Evolutionary conservation across 2,329 filamentous ascomycete species (phyloP).

Genomic region (Penicillium rolfsii): DNA sequence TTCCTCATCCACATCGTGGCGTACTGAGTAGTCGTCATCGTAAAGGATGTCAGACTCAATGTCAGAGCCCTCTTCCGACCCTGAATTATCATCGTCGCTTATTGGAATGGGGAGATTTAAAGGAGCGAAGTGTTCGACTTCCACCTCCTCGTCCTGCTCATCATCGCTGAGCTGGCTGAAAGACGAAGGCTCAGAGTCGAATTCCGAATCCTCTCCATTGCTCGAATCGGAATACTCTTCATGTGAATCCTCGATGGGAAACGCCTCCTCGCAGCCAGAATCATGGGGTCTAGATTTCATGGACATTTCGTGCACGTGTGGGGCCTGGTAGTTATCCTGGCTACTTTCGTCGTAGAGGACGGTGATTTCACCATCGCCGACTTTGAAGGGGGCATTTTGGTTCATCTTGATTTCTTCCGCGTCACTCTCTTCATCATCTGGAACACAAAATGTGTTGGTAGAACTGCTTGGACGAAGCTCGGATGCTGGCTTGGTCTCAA

Average conservation of each 20-base stretch:
- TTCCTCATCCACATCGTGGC: slow-evolving; percentile 7
- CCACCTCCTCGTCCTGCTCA: background rate
- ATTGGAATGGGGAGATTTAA: background rate
- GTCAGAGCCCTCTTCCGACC: background rate
- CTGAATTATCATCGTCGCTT: background rate
- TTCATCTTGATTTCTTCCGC: slow-evolving; percentile 17
- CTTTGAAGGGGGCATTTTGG: background rate
- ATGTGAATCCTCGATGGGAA: slow-evolving; percentile 6
- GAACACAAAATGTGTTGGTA: slow-evolving; percentile 47
- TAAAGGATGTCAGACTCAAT: slow-evolving; percentile 3
- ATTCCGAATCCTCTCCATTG: slow-evolving; percentile 7
- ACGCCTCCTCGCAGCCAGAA: background rate
- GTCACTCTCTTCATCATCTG: slow-evolving; percentile 46
- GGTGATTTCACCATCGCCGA: background rate
- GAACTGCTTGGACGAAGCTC: slow-evolving; percentile 15
- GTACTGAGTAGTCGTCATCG: background rate
- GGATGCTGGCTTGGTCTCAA: background rate
- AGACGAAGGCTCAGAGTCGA: slow-evolving; percentile 4
- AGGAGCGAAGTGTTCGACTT: background rate
- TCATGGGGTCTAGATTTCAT: background rate
- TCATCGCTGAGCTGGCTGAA: slow-evolving; percentile 3
- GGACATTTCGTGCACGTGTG: background rate
- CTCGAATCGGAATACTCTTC: background rate
- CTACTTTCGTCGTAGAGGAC: background rate
- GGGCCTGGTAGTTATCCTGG: too few relatives aligned